Conservation (phyloP, 2,329 filamentous ascomycete species). For the Fusarium euwallaceae region DNA sequence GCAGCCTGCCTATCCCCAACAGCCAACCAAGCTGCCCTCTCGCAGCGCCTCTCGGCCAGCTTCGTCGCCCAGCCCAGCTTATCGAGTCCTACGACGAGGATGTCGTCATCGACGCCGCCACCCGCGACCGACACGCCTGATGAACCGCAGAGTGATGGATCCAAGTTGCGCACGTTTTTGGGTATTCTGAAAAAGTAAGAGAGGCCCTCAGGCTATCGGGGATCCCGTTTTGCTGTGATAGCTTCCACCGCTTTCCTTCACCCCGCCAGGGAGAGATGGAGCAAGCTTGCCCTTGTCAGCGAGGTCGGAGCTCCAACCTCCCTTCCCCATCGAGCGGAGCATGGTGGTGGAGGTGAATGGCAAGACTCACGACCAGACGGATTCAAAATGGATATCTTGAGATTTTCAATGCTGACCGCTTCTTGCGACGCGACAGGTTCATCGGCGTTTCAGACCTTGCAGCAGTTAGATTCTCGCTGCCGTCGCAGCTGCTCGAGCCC, state of each 20-base stretch:
- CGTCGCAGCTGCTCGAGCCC: slow-evolving; percentile 94
- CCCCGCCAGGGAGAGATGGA: not conserved
- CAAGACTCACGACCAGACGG: slow-evolving; percentile 14
- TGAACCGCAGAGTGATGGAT: slow-evolving; percentile 78
- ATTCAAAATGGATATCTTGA: slow-evolving; percentile 7
- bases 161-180: slow-evolving; percentile 90
- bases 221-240: slow-evolving; percentile 24
- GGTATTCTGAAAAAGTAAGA: slow-evolving; percentile 88
- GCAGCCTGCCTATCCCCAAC: not conserved
- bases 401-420: slow-evolving; percentile 45
- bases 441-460: slow-evolving; percentile 97
- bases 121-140: slow-evolving; percentile 54
- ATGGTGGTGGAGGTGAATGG: slow-evolving; percentile 25
- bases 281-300: slow-evolving; percentile 13
- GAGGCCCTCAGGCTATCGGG: slow-evolving; percentile 1
- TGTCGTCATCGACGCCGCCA: slow-evolving; percentile 56
- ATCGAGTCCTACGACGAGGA: slow-evolving; percentile 40
- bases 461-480: slow-evolving; percentile 93
- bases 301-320: slow-evolving; percentile 34
- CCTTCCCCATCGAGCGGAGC: slow-evolving; percentile 26
- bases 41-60: slow-evolving; percentile 1
- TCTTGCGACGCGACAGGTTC: slow-evolving; percentile 71
- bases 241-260: slow-evolving; percentile 25
- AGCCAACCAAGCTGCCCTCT: not conserved
- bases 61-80: slow-evolving; percentile 13